A percentile compares a stretch with the other conserved stretches of the same genome.
These are phyloP conservation scores for Blastobotrys ciferrii DNA, from an alignment of 1,139 yeast genomes.

Conservation along the genomic window DNA sequence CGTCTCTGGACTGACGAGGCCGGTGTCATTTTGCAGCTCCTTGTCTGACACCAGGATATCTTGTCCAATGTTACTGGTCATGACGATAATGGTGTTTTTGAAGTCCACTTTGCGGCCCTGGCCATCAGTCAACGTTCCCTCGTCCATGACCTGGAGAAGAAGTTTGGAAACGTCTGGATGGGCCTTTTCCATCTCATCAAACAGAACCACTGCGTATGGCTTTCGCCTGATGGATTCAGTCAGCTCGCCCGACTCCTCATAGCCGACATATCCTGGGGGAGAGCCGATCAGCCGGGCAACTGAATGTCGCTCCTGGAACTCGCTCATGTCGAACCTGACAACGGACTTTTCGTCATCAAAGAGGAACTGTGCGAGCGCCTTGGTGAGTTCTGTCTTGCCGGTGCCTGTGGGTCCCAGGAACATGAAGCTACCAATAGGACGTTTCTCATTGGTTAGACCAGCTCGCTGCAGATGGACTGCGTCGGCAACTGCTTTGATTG, in stretches of 20 bases:
- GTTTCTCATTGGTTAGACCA: conserved; percentile 86
- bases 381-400: conserved; percentile 94
- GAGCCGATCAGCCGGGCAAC: conserved; percentile 91
- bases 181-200: conserved; percentile 96
- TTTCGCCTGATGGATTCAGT: conserved; percentile 95
- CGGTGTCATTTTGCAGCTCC: conserved; percentile 47
- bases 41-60: conserved; percentile 73
- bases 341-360: conserved; percentile 87
- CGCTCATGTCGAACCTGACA: conserved; percentile 94
- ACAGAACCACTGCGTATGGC: conserved; percentile 88
- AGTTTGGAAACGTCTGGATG: conserved; percentile 91
- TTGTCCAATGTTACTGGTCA: conserved; percentile 97
- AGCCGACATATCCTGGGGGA: conserved; percentile 97
- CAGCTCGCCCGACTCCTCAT: conserved; percentile 88
- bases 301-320: conserved; percentile 91
- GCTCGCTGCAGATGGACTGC: conserved; percentile 97
- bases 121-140: conserved; percentile 89
- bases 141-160: conserved; percentile 87
- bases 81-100: conserved; percentile 90
- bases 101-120: conserved; percentile 94
- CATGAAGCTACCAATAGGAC: conserved; percentile 95
- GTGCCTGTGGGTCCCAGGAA: conserved; percentile 98
- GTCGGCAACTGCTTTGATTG: conserved; percentile 82
- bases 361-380: conserved; percentile 84
- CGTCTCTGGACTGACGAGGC: conserved; percentile 47